These are phyloP conservation scores for Rhodocollybia butyracea DNA, from an alignment of 768 basidiomycete species.

Conservation along the genomic window DNA sequence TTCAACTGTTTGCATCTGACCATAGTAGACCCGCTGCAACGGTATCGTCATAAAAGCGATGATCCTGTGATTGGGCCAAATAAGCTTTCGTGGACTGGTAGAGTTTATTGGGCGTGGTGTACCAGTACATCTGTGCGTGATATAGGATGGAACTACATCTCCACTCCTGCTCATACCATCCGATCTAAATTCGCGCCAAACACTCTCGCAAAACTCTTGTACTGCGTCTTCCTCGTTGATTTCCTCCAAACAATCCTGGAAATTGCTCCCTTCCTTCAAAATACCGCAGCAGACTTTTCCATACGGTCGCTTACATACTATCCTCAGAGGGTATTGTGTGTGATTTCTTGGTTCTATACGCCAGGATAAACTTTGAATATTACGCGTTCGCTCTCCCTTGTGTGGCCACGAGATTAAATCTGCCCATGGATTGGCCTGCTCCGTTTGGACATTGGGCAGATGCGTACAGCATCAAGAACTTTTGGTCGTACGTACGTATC, in stretches of 20 bases:
- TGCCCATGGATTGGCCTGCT: conserved; percentile 25
- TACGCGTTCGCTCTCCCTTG: neutral
- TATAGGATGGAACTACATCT: neutral
- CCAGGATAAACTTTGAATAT: neutral
- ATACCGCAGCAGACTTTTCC: neutral
- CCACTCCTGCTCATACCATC: no score
- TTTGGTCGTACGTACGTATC: conserved; percentile 29
- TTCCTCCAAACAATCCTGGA: neutral
- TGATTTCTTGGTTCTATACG: neutral
- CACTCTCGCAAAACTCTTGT: neutral
- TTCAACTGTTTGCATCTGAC: neutral
- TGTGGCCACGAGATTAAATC: neutral
- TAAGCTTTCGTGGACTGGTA: neutral
- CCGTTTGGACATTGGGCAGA: conserved; percentile 22
- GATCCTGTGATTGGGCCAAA: neutral
- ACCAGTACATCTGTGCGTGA: neutral
- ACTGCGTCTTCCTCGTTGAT: neutral
- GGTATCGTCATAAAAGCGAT: neutral
- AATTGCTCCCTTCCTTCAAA: neutral
- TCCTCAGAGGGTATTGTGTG: neutral
- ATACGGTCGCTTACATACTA: neutral
- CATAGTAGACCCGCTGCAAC: neutral
- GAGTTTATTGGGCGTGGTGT: neutral
- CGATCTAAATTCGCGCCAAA: neutral
- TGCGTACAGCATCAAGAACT: conserved; percentile 27